Percentiles rank a stretch among this genome's conserved stretches.
Evolutionary conservation across 2,329 filamentous ascomycete species (phyloP).

Genomic region (Fusarium tricinctum): DNA sequence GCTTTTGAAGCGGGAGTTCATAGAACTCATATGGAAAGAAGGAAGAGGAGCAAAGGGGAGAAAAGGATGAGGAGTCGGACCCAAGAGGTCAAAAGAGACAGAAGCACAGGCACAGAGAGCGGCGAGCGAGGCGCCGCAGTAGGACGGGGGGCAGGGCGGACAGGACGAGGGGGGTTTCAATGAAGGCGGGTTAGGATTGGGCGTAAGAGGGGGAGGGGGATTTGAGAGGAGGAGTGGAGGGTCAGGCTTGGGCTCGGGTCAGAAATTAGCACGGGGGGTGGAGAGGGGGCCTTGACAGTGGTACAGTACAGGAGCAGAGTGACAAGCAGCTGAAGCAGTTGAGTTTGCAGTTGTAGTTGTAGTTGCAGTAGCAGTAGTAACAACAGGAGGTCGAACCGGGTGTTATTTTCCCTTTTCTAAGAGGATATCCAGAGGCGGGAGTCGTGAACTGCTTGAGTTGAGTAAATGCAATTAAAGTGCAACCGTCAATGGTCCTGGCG

Average conservation of each 20-base stretch:
- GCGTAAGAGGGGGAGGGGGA: slow-evolving; percentile 17
- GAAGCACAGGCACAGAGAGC: slow-evolving; percentile 36
- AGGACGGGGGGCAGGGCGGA: slow-evolving; percentile 37
- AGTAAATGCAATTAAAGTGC: neutral
- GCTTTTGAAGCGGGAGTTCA: slow-evolving; percentile 84
- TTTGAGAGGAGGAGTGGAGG: slow-evolving; percentile 19
- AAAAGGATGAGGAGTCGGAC: slow-evolving; percentile 49
- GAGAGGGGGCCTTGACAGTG: slow-evolving; percentile 14
- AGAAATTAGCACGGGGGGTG: slow-evolving; percentile 47
- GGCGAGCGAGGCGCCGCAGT: slow-evolving; percentile 43
- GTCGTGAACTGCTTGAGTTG: too few relatives aligned
- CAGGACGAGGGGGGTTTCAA: slow-evolving; percentile 42
- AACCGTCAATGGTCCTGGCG: neutral
- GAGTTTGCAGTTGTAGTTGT: neutral
- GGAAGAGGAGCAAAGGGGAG: slow-evolving; percentile 46
- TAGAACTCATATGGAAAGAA: slow-evolving; percentile 75
- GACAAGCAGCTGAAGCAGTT: too few relatives aligned
- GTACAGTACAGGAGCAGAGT: neutral
- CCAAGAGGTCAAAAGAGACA: slow-evolving; percentile 42
- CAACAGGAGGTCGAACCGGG: neutral
- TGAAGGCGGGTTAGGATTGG: slow-evolving; percentile 39
- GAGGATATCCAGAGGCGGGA: neutral
- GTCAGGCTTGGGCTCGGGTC: slow-evolving; percentile 45
- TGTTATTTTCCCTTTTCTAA: neutral
- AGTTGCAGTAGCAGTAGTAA: neutral